A percentile compares a stretch with the other conserved stretches of the same genome.
Conservation (phyloP, 2,329 filamentous ascomycete genomes). For the Phialemonium atrogriseum region DNA sequence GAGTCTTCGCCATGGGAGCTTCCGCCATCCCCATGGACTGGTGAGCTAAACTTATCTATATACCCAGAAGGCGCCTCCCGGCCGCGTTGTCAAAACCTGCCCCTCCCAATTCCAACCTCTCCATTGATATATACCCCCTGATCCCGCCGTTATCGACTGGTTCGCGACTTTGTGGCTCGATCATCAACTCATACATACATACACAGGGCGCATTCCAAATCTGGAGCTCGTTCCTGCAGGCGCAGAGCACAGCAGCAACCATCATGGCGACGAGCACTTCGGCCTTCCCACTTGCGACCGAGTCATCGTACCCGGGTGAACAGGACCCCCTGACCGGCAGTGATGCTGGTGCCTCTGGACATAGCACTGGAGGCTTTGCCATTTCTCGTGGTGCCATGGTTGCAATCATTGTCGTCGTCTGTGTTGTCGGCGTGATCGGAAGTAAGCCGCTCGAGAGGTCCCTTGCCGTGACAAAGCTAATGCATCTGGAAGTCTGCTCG, state of each 20-base stretch:
- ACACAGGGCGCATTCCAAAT: not conserved
- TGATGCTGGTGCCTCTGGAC: slow-evolving; percentile 58
- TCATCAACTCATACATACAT: not conserved
- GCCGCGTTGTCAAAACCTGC: not conserved
- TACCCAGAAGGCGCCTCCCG: slow-evolving; percentile 2
- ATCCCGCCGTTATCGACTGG: not conserved
- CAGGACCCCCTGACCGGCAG: slow-evolving; percentile 34
- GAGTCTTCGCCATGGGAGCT: too few relatives aligned
- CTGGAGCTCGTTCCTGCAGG: not conserved
- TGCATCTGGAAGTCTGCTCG: slow-evolving; percentile 59
- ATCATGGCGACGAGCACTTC: slow-evolving; percentile 31
- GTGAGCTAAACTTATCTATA: slow-evolving; percentile 1
- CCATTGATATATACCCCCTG: not conserved
- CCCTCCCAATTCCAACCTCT: slow-evolving; percentile 1
- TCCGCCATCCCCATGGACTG: not conserved
- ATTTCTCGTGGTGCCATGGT: slow-evolving; percentile 63
- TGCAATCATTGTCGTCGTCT: slow-evolving; percentile 67
- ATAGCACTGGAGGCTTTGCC: slow-evolving; percentile 48
- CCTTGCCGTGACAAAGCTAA: too few relatives aligned
- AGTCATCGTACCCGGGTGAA: slow-evolving; percentile 25
- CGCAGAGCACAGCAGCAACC: slow-evolving; percentile 4
- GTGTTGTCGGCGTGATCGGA: slow-evolving; percentile 57
- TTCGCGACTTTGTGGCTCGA: slow-evolving; percentile 1
- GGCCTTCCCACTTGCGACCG: slow-evolving; percentile 35
- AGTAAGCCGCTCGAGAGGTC: slow-evolving; percentile 49